Conservation (phyloP, 1,284 basidiomycete species). For the Neonothopanus nambi region DNA sequence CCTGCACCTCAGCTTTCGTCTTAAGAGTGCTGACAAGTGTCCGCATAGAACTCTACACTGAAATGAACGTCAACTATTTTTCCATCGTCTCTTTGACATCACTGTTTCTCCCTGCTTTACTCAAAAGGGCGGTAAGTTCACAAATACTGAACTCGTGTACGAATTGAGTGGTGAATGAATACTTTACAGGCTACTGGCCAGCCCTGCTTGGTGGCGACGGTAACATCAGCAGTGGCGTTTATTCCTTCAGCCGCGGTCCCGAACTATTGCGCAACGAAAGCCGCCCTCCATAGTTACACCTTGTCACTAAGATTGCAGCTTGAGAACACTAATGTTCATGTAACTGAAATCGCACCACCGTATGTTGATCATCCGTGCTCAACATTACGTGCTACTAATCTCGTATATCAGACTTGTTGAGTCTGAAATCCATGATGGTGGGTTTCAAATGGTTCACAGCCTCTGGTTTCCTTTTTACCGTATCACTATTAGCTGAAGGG, state of each 20-base stretch:
- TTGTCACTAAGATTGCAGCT: slow-evolving; percentile 51
- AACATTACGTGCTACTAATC: neutral
- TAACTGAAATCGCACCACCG: slow-evolving; percentile 65
- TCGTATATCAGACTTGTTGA: slow-evolving; percentile 49
- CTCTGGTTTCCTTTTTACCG: neutral
- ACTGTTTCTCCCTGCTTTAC: slow-evolving; percentile 57
- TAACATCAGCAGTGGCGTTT: slow-evolving; percentile 55
- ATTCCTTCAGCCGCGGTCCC: slow-evolving; percentile 42
- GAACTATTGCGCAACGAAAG: slow-evolving; percentile 63
- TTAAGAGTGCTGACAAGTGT: neutral
- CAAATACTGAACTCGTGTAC: slow-evolving; percentile 21
- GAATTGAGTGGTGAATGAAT: slow-evolving; percentile 1
- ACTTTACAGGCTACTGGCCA: slow-evolving; percentile 38
- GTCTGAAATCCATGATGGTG: slow-evolving; percentile 66
- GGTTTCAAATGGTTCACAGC: slow-evolving; percentile 17
- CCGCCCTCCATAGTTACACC: slow-evolving; percentile 58
- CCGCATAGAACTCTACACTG: slow-evolving; percentile 42
- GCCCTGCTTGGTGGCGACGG: slow-evolving; percentile 50
- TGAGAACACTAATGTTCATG: slow-evolving; percentile 49
- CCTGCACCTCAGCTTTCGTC: neutral
- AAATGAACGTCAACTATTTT: slow-evolving; percentile 59
- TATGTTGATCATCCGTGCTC: slow-evolving; percentile 32
- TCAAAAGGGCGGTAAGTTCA: slow-evolving; percentile 46
- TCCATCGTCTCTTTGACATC: slow-evolving; percentile 52
- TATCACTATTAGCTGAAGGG: slow-evolving; percentile 44